Percentiles rank a stretch among this genome's conserved stretches.
phyloP scores from a whole-genome alignment of 805 yeast genomes.

The Saturnispora besseyi region DNA sequence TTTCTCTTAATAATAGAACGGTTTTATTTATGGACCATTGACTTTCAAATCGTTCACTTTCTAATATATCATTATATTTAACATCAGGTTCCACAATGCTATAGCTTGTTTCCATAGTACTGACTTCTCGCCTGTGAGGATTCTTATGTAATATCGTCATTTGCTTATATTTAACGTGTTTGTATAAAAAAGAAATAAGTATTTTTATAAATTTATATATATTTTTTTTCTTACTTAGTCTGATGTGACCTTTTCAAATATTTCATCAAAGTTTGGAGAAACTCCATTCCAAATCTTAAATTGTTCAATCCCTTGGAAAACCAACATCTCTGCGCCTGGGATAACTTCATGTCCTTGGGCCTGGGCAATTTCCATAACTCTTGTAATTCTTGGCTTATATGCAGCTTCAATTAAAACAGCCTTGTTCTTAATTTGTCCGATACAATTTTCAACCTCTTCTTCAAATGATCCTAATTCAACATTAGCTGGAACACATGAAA shows the following conservation, averaged over 20 bases:
- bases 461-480: conserved; percentile 54
- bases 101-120: background rate
- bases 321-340: conserved; percentile 87
- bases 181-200: background rate
- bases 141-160: background rate
- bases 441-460: conserved; percentile 37
- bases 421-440: conserved; percentile 32
- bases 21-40: conserved; percentile 22
- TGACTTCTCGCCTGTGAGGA: background rate
- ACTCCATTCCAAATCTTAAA: conserved; percentile 68
- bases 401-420: conserved; percentile 79
- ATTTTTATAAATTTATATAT: background rate
- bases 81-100: conserved; percentile 16
- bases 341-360: conserved; percentile 53
- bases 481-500: conserved; percentile 81
- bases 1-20: conserved; percentile 11
- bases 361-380: conserved; percentile 70
- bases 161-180: too few relatives aligned
- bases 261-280: conserved; percentile 51
- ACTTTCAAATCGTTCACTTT: conserved; percentile 21
- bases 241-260: conserved; percentile 48
- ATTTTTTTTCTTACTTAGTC: background rate
- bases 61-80: conserved; percentile 17
- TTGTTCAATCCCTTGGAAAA: conserved; percentile 88
- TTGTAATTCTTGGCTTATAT: conserved; percentile 82